Evolutionary conservation across 2,329 filamentous ascomycete genomes (phyloP).

Genomic region (Pestalotiopsis sp.): DNA sequence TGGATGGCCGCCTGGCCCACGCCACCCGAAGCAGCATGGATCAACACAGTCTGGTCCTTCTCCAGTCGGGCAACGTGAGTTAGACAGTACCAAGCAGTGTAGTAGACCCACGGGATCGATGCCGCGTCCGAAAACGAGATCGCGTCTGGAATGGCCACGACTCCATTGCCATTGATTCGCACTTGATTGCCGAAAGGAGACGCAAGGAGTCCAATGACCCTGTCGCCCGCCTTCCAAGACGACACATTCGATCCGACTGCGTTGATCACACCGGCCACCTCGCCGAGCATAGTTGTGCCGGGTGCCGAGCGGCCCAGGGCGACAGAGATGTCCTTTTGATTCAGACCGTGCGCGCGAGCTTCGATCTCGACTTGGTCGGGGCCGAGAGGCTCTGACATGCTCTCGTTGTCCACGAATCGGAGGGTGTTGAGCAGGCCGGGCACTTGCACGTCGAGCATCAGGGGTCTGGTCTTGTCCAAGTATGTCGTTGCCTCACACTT

Average conservation of each 20-base stretch:
- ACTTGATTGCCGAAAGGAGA: neutral
- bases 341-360: neutral
- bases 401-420: neutral
- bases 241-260: neutral
- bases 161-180: neutral
- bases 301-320: neutral
- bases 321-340: neutral
- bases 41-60: neutral
- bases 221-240: slow-evolving; percentile 7
- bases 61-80: neutral
- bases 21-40: neutral
- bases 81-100: neutral
- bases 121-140: neutral
- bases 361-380: neutral
- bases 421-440: neutral
- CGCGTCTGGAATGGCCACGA: slow-evolving; percentile 18
- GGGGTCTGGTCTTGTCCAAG: neutral
- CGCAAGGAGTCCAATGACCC: slow-evolving; percentile 13
- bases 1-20: neutral
- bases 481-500: neutral
- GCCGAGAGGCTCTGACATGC: neutral
- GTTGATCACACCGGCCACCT: neutral
- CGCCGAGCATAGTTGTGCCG: neutral
- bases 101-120: neutral
- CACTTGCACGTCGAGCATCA: slow-evolving; percentile 7